phyloP scores from a whole-genome alignment of 1,139 yeast species.

The Saccharomyces pastorianus region DNA sequence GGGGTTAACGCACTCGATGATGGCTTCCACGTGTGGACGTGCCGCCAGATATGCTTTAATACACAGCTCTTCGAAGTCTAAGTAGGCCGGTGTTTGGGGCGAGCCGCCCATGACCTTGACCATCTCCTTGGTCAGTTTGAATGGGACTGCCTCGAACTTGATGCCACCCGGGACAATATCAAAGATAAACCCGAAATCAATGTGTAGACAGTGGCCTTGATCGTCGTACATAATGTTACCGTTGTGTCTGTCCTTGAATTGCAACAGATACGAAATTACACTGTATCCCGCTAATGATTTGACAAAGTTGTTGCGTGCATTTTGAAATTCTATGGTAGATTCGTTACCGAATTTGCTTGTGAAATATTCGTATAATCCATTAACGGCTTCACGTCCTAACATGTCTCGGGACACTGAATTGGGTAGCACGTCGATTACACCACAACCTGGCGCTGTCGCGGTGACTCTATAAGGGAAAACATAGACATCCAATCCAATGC shows the following conservation, averaged over 20 bases:
- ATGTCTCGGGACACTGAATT: constrained; percentile 92
- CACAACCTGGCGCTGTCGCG: constrained; percentile 98
- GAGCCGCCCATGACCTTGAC: constrained; percentile 90
- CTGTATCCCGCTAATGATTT: constrained; percentile 95
- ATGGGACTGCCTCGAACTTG: constrained; percentile 93
- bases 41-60: constrained; percentile 86
- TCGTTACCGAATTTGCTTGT: constrained; percentile 91
- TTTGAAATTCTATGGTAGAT: constrained; percentile 78
- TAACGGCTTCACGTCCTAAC: constrained; percentile 98
- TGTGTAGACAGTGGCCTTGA: constrained; percentile 88
- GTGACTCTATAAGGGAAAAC: constrained; percentile 93
- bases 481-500: constrained; percentile 79
- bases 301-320: constrained; percentile 85
- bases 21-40: constrained; percentile 82
- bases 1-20: constrained; percentile 77
- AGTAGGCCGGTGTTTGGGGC: constrained; percentile 74
- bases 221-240: constrained; percentile 98
- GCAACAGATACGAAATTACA: constrained; percentile 82
- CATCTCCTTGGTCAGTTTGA: constrained; percentile 95
- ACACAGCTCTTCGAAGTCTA: constrained; percentile 92
- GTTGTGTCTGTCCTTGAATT: constrained; percentile 95
- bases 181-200: constrained; percentile 97
- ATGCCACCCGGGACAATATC: constrained; percentile 99
- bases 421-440: constrained; percentile 95
- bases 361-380: constrained; percentile 90